Percentiles rank a stretch among this genome's conserved stretches.
Conservation (phyloP, 331 rosid genomes). For the Stylosanthes scabra region DNA sequence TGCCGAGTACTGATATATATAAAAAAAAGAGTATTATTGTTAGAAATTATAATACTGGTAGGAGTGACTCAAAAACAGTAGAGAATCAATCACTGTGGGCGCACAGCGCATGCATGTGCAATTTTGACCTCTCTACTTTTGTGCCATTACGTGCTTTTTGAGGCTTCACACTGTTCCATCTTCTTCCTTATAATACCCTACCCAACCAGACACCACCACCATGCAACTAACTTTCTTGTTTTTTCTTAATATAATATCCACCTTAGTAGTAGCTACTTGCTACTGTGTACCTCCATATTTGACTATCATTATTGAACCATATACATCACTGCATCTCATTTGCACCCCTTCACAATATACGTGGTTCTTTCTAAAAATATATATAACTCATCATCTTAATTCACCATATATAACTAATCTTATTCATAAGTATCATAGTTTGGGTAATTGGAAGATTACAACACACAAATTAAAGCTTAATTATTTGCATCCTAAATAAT, state of each 20-base stretch:
- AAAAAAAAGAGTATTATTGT: no score
- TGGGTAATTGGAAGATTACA: conserved; percentile 1
- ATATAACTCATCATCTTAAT: no score
- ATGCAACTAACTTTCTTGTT: background rate
- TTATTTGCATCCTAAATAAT: conserved; percentile 10
- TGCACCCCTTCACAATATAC: no score
- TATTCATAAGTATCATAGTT: no score
- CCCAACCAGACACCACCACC: background rate
- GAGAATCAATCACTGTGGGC: background rate
- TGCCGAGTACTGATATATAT: no score
- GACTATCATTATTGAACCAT: background rate
- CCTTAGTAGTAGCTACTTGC: no score
- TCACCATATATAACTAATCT: no score
- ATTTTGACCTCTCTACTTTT: background rate
- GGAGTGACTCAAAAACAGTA: background rate
- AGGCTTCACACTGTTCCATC: background rate
- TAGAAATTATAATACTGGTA: background rate
- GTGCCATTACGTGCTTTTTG: background rate
- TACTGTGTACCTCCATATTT: background rate
- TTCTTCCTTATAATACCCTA: background rate
- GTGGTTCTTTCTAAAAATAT: no score
- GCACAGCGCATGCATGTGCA: conserved; percentile 5
- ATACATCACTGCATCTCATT: no score
- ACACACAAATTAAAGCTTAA: background rate
- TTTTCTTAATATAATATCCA: background rate